Base-by-base conservation (phyloP, 1,139 yeast species). In the Suhomyces terraborum region DNA sequence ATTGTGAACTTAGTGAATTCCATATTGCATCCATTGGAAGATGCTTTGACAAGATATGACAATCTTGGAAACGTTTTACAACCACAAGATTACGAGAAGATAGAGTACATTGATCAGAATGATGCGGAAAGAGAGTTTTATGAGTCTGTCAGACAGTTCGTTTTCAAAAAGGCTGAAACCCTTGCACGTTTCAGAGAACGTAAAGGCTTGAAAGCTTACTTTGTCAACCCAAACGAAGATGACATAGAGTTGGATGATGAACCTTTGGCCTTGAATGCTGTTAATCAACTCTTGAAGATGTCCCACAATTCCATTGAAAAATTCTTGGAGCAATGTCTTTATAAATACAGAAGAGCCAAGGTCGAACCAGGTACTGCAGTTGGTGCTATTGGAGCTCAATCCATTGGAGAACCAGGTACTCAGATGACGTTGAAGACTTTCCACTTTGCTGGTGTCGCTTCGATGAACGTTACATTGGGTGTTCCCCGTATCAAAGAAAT, bases 301-400 rank as follows among this genome's bases (percentile, higher is more conserved):
- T 77, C 95, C 1, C 69, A 75, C 30, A 56, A 62, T 9, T 71
- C 85, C 47, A 77, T 93, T 14, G 63, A 64, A n/a, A 78, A 73
- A 47, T 94, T 94, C 65, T 69, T 94, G 58, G 75, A 78, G 36
- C 80, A 85, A 51, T 88, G 97, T 55, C 73, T 93, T 47, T 73
- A 75, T 53, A 94, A 94, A 65, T 94, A 93, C 56, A 82, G 82
- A 42, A 77, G 85, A 52, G 96, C 99, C 10, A 84, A 84, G 65
- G 98, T 94, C 17, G 99, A 94, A 61, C 98, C 99, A 1, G 99
- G 98, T 50, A 93, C 98, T 7, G 98, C 99, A 3, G 98, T 93
- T 37, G 98, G 98, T 51, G 98, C 98, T 12, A 91, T 93, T 67
- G 98, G 98, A 50, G 98, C 98, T 0, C 98, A 93, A 59, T 88